Conservation (phyloP, 1,284 basidiomycete species). For the Papiliotrema fonsecae region DNA sequence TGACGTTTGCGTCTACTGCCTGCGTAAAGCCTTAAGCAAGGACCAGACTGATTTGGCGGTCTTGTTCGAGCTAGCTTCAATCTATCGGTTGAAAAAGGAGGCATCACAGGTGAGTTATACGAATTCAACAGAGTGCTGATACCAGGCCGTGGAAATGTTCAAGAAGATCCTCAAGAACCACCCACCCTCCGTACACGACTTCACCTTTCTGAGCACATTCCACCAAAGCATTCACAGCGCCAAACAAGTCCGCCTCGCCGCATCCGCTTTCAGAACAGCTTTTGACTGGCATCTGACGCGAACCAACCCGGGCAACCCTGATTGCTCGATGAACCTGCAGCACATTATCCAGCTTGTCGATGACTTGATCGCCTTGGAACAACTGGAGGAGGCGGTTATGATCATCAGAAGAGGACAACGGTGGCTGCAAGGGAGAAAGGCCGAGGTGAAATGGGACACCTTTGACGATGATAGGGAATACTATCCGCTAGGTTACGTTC, state of each 20-base stretch:
- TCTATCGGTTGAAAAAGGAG: slow-evolving; percentile 73
- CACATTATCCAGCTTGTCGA: slow-evolving; percentile 72
- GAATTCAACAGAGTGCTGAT: slow-evolving; percentile 67
- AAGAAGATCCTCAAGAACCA: slow-evolving; percentile 58
- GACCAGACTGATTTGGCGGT: slow-evolving; percentile 77
- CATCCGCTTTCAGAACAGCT: slow-evolving; percentile 61
- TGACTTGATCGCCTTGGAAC: slow-evolving; percentile 66
- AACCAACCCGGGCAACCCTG: slow-evolving; percentile 23
- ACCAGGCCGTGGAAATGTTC: slow-evolving; percentile 69
- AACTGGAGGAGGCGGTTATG: slow-evolving; percentile 64
- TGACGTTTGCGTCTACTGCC: slow-evolving; percentile 88
- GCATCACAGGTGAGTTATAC: slow-evolving; percentile 57
- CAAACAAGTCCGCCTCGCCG: slow-evolving; percentile 61
- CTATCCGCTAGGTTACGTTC: slow-evolving; percentile 53
- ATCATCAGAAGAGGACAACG: slow-evolving; percentile 71
- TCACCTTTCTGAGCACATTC: slow-evolving; percentile 72
- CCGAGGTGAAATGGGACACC: slow-evolving; percentile 68
- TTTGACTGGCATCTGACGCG: slow-evolving; percentile 53
- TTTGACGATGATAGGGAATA: slow-evolving; percentile 85
- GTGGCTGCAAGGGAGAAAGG: slow-evolving; percentile 80
- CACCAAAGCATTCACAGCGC: slow-evolving; percentile 71
- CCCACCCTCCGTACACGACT: slow-evolving; percentile 71
- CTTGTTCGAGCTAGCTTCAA: slow-evolving; percentile 81
- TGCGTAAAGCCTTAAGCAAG: slow-evolving; percentile 72
- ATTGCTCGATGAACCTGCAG: slow-evolving; percentile 36